These are phyloP conservation scores for Saccharomycopsis sp. DNA, from an alignment of 805 yeast genomes.

Conservation along the genomic window DNA sequence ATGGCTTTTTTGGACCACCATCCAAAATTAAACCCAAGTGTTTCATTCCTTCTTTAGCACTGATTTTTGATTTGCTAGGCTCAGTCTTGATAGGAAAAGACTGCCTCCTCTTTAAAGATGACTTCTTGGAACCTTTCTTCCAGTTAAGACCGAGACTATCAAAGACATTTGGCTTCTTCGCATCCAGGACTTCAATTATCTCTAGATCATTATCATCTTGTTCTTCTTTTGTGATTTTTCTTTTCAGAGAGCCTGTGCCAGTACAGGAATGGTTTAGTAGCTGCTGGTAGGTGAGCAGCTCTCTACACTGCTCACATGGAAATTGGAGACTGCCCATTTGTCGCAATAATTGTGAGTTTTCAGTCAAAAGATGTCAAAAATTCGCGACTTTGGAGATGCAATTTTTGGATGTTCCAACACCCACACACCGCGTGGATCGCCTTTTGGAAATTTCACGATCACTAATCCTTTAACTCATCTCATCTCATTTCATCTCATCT, in stretches of 20 bases:
- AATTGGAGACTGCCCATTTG: too few relatives aligned
- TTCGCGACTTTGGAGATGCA: too few relatives aligned
- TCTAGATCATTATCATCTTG: neutral
- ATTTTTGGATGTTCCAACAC: too few relatives aligned
- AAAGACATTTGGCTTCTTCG: neutral
- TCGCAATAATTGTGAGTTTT: too few relatives aligned
- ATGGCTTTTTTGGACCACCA: neutral
- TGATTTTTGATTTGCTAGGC: neutral
- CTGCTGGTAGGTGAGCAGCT: slow-evolving; percentile 6
- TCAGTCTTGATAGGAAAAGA: neutral
- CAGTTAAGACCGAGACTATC: neutral
- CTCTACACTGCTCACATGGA: slow-evolving; percentile 15
- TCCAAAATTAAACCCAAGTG: slow-evolving; percentile 7
- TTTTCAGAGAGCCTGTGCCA: neutral
- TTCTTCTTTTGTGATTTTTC: neutral
- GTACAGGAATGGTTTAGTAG: slow-evolving; percentile 5
- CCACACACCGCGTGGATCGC: too few relatives aligned
- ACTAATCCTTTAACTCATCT: too few relatives aligned
- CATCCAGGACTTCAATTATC: neutral
- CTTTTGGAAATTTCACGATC: too few relatives aligned
- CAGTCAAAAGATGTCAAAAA: too few relatives aligned
- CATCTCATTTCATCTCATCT: too few relatives aligned
- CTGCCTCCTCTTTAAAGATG: neutral
- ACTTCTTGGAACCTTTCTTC: neutral
- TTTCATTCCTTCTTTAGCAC: slow-evolving; percentile 7